A percentile compares a stretch with the other conserved stretches of the same genome.
phyloP scores from a whole-genome alignment of 2,329 filamentous ascomycete genomes.

The Colletotrichum sp. region DNA sequence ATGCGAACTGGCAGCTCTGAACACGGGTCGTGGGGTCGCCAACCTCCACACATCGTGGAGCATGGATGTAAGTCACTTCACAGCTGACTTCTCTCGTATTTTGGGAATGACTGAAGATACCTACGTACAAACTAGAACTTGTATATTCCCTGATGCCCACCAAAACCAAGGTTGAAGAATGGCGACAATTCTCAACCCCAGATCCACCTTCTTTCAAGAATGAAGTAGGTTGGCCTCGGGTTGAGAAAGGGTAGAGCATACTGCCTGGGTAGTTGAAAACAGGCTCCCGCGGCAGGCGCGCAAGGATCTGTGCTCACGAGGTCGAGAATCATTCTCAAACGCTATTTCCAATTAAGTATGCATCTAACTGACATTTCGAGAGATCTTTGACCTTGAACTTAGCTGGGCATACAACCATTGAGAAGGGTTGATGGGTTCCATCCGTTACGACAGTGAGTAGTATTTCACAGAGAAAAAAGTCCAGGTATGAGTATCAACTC shows the following conservation, averaged over 20 bases:
- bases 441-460: not conserved
- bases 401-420: not conserved
- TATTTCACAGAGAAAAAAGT: rapidly evolving
- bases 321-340: rapidly evolving
- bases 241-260: not conserved
- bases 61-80: not conserved
- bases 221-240: not conserved
- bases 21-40: not conserved
- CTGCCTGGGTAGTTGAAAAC: not conserved
- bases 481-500: not conserved
- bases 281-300: rapidly evolving
- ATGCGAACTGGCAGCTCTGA: not conserved
- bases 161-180: not conserved
- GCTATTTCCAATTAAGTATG: not conserved
- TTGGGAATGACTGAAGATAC: not conserved
- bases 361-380: rapidly evolving
- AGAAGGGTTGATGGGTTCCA: rapidly evolving
- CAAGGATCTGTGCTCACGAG: rapidly evolving
- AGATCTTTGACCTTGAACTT: rapidly evolving
- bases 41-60: not conserved
- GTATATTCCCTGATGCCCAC: rapidly evolving
- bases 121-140: rapidly evolving
- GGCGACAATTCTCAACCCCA: rapidly evolving
- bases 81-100: not conserved
- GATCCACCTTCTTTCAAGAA: rapidly evolving